These are phyloP conservation scores for Lasiosphaeriaceae sp. DNA, from an alignment of 495 filamentous ascomycete genomes.

Conservation along the genomic window DNA sequence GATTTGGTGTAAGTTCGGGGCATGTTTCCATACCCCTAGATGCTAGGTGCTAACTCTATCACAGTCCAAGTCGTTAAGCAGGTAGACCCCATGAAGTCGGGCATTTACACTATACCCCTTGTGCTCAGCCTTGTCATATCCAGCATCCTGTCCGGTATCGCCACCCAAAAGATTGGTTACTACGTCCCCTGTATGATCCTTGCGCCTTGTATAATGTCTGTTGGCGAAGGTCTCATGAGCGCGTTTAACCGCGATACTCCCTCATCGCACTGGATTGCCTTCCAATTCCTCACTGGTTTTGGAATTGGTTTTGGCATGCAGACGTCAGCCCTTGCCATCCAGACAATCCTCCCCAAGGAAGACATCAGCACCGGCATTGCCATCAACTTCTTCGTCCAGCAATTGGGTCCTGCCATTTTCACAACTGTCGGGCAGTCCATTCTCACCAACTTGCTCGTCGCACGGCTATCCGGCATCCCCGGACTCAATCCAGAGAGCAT, in stretches of 20 bases:
- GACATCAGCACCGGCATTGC: slow-evolving; percentile 61
- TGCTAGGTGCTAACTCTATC: slow-evolving; percentile 45
- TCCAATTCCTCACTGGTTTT: slow-evolving; percentile 66
- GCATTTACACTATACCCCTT: slow-evolving; percentile 58
- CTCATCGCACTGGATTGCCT: slow-evolving; percentile 63
- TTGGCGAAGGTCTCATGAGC: slow-evolving; percentile 64
- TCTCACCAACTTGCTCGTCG: slow-evolving; percentile 56
- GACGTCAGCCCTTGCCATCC: slow-evolving; percentile 59
- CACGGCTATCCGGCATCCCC: slow-evolving; percentile 41
- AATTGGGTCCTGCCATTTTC: slow-evolving; percentile 64
- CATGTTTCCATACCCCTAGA: not conserved
- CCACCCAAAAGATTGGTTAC: slow-evolving; percentile 59
- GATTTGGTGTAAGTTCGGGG: slow-evolving; percentile 62
- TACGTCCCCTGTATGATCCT: slow-evolving; percentile 64
- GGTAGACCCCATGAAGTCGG: slow-evolving; percentile 52
- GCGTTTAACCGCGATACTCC: slow-evolving; percentile 55
- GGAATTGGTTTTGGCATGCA: slow-evolving; percentile 74
- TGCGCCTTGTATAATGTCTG: slow-evolving; percentile 54
- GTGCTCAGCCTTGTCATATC: slow-evolving; percentile 49
- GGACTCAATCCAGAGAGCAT: slow-evolving; percentile 46
- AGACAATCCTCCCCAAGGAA: slow-evolving; percentile 51
- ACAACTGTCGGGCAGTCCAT: slow-evolving; percentile 61
- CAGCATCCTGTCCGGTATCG: slow-evolving; percentile 46
- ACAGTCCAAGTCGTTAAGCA: slow-evolving; percentile 69
- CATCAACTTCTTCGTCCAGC: slow-evolving; percentile 64